Percentiles rank a stretch among this genome's conserved stretches.
Evolutionary conservation across 148 eudicot species (phyloP).

Genomic region (Limonium bicolor): DNA sequence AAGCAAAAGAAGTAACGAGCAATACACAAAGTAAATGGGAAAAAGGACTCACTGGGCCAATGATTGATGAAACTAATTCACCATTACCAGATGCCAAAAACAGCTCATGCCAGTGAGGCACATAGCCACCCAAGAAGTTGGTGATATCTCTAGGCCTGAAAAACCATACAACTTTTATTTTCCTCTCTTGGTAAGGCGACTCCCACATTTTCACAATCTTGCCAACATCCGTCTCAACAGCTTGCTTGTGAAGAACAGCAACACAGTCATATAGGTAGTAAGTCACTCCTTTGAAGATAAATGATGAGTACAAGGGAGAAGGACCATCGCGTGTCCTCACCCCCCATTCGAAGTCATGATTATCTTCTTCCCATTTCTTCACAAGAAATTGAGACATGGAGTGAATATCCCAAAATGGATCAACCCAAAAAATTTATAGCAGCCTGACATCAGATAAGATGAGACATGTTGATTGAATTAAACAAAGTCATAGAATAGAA

Average conservation of each 20-base stretch:
- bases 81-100: constrained; percentile 64
- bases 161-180: constrained; percentile 43
- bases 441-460: too few species aligned
- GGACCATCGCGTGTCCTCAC: background rate
- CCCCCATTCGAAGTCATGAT: constrained; percentile 12
- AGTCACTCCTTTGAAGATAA: constrained; percentile 29
- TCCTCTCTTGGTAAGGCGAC: constrained; percentile 10
- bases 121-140: constrained; percentile 15
- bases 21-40: background rate
- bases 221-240: constrained; percentile 32
- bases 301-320: constrained; percentile 18
- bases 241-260: constrained; percentile 14
- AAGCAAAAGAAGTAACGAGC: background rate
- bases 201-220: constrained; percentile 41
- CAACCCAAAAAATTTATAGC: too few species aligned
- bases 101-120: constrained; percentile 35
- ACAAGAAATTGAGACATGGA: too few species aligned
- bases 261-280: constrained; percentile 38
- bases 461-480: too few species aligned
- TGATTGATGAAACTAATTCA: constrained; percentile 21
- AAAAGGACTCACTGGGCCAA: constrained; percentile 29
- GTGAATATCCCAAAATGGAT: too few species aligned
- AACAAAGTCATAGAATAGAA: too few species aligned
- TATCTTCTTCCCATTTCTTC: too few species aligned
- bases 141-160: constrained; percentile 39